Percentiles rank a stretch among this genome's conserved stretches.
Evolutionary conservation across 2,329 filamentous ascomycete genomes (phyloP).

Genomic region (Hypomyces perniciosus): DNA sequence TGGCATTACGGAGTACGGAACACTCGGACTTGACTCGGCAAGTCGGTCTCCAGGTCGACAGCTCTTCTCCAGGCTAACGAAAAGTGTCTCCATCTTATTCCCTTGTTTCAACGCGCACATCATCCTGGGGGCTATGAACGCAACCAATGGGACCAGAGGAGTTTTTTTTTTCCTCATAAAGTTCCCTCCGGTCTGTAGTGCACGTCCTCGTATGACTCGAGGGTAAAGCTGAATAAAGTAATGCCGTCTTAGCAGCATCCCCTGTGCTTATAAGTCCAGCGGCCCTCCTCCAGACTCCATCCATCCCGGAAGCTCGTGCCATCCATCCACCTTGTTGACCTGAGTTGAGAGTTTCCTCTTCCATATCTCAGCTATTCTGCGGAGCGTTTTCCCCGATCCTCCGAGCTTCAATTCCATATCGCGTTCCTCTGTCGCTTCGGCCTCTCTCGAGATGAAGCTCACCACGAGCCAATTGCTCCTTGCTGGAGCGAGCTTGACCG

Average conservation of each 20-base stretch:
- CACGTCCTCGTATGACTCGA: too few species aligned
- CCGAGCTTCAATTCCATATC: neutral
- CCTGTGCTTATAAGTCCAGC: too few species aligned
- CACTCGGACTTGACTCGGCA: neutral
- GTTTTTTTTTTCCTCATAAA: too few species aligned
- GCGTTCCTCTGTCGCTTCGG: neutral
- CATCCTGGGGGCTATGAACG: too few species aligned
- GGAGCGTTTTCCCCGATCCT: neutral
- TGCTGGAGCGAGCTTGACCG: constrained; percentile 17
- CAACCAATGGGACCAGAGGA: too few species aligned
- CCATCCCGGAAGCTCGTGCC: too few species aligned
- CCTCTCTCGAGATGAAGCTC: constrained; percentile 22
- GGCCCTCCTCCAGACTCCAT: too few species aligned
- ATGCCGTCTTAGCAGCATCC: too few species aligned
- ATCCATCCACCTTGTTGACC: too few species aligned
- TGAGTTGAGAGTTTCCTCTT: neutral
- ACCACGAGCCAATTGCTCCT: constrained; percentile 22
- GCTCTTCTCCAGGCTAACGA: neutral
- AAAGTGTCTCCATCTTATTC: neutral
- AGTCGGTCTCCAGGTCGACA: neutral
- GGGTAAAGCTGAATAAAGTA: too few species aligned
- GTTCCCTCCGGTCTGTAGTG: too few species aligned
- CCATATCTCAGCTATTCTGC: neutral
- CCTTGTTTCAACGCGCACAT: too few species aligned
- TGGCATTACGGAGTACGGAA: neutral